Evolutionary conservation across 768 basidiomycete species (phyloP).

Genomic region (Psilocybe subaeruginosa): DNA sequence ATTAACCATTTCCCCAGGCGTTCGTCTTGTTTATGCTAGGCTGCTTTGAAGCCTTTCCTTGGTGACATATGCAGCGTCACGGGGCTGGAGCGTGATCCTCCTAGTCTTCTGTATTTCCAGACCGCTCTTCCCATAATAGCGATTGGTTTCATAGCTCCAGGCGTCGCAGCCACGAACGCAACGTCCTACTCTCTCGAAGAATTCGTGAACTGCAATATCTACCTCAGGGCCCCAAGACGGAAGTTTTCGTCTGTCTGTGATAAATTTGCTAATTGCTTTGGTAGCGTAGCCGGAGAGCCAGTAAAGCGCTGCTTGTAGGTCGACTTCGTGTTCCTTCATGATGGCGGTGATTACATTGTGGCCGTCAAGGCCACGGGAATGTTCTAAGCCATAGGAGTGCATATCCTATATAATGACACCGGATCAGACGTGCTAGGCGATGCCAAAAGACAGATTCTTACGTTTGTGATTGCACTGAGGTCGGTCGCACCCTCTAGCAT

Average conservation of each 20-base stretch:
- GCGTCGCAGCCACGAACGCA: slow-evolving; percentile 53
- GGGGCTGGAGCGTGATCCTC: slow-evolving; percentile 15
- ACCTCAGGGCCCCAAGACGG: slow-evolving; percentile 44
- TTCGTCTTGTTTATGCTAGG: not conserved
- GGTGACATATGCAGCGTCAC: slow-evolving; percentile 20
- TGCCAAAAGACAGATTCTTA: slow-evolving; percentile 4
- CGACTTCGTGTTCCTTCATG: slow-evolving; percentile 45
- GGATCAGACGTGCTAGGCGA: no score
- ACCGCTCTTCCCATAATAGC: slow-evolving; percentile 41
- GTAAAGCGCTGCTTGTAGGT: slow-evolving; percentile 42
- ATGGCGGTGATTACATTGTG: slow-evolving; percentile 56
- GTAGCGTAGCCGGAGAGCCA: slow-evolving; percentile 39
- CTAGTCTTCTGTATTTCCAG: slow-evolving; percentile 16
- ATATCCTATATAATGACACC: slow-evolving; percentile 20
- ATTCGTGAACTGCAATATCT: slow-evolving; percentile 36
- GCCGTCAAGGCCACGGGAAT: slow-evolving; percentile 33
- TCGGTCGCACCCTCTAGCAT: slow-evolving; percentile 36
- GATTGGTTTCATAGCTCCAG: slow-evolving; percentile 55
- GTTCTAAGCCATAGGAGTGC: slow-evolving; percentile 33
- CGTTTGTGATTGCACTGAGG: slow-evolving; percentile 40
- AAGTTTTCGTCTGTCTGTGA: slow-evolving; percentile 34
- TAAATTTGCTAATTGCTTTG: slow-evolving; percentile 38
- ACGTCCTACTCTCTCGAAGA: slow-evolving; percentile 49
- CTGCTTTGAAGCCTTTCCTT: slow-evolving; percentile 16
- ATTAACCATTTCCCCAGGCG: not conserved